Percentiles rank a stretch among this genome's conserved stretches.
Conservation (phyloP, 495 filamentous ascomycete genomes). For the Xylaria sp. region DNA sequence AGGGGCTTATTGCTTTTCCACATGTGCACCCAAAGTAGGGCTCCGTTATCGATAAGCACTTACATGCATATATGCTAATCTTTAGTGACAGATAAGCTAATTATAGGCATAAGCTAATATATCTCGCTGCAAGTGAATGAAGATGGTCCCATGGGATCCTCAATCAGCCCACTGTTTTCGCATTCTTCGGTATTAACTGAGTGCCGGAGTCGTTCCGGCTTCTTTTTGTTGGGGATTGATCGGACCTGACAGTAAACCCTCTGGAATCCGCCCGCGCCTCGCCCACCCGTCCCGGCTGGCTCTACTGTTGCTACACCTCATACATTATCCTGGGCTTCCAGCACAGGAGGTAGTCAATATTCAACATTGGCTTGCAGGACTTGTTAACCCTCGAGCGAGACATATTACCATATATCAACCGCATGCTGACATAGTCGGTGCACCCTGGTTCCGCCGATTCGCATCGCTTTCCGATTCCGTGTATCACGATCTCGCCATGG, state of each 20-base stretch:
- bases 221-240: constrained; percentile 12
- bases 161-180: constrained; percentile 21
- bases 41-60: constrained; percentile 18
- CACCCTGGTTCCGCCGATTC: constrained; percentile 5
- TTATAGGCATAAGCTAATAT: background rate
- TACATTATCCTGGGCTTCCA: background rate
- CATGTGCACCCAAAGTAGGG: background rate
- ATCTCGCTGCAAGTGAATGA: background rate
- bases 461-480: constrained; percentile 23
- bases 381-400: background rate
- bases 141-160: background rate
- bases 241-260: constrained; percentile 4
- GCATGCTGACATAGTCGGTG: constrained; percentile 1
- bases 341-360: background rate
- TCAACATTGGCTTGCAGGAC: constrained; percentile 10
- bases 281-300: constrained; percentile 2
- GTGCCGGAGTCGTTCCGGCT: constrained; percentile 7
- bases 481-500: constrained; percentile 31
- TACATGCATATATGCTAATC: background rate
- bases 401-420: background rate
- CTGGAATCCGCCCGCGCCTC: constrained; percentile 1
- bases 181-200: constrained; percentile 7
- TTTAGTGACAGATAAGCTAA: background rate
- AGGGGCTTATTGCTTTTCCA: background rate
- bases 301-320: background rate